Base-by-base conservation (phyloP, 2,329 filamentous ascomycete species). In the Sclerotinia glacialis region DNA sequence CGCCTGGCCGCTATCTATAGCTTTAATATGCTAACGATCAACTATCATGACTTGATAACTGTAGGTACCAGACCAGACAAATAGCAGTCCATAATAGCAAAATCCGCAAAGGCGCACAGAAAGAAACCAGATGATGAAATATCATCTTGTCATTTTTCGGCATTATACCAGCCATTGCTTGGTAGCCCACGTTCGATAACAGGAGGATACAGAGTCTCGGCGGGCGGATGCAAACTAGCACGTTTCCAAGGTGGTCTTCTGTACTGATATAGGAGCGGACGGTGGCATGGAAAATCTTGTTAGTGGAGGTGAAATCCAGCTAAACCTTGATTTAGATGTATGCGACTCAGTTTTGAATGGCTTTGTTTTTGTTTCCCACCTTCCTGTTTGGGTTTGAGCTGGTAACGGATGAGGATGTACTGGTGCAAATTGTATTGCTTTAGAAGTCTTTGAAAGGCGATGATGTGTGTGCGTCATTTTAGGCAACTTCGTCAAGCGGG, bases 171-270 rank as follows among this genome's bases (percentile, higher is more conserved):
- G 21, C n/a, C 56, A 12, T 37, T 47, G 3, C 23, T 34, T n/a
- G 42, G 12, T 23, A 14, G 18, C 18, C 1, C 26, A 23, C 42
- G 42, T 12, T 47, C 42, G 23, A 12, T 31, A 16, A 47, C 5
- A 49, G 21, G 28, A 23, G 44, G 58, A 60, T 49, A 49, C 5
- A 60, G 18, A 49, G 44, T 49, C 58, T 49, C 28, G 21, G 58
- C n/a, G 12, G 58, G 44, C 4, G 58, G 58, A 60, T 49, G 44
- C 28, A 14, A 49, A 60, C 21, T 60, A 26, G 58, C 44, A 23
- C 4, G 16, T 23, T 23, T 49, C 28, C 28, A 47, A 49, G 1
- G 21, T 60, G 3, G 44, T 60, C 11, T 23, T 47, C 34, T 1
- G 26, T 26, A 1, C 8, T 2, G 44, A 49, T 21, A 26, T 5